A percentile compares a stretch with the other conserved stretches of the same genome.
phyloP scores from a whole-genome alignment of 1,284 basidiomycete species.

The Cutaneotrichosporon sp. region DNA sequence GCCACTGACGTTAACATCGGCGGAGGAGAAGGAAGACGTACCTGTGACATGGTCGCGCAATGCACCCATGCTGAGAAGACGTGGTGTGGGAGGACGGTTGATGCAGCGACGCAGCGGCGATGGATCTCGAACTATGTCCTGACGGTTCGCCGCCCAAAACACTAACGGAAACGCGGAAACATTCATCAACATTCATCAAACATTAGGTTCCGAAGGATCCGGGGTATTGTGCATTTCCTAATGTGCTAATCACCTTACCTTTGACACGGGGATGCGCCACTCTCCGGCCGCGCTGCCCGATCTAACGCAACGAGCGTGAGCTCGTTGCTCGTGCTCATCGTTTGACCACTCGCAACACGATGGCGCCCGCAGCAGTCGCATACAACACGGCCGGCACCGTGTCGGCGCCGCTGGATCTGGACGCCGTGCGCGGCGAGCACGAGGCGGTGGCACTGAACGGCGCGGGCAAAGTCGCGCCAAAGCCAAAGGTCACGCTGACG shows the following conservation, averaged over 20 bases:
- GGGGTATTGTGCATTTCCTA: neutral
- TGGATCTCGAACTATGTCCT: too few relatives aligned
- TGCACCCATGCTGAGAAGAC: conserved; percentile 10
- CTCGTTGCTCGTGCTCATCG: too few relatives aligned
- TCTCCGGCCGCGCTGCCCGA: neutral
- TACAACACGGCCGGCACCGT: conserved; percentile 43
- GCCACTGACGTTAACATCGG: conserved; percentile 5
- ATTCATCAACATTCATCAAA: too few relatives aligned
- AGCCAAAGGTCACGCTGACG: conserved; percentile 46
- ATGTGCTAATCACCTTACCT: neutral
- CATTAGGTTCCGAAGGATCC: too few relatives aligned
- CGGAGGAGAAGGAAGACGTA: neutral
- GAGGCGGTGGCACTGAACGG: conserved; percentile 27
- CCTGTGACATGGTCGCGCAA: conserved; percentile 12
- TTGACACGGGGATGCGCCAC: neutral
- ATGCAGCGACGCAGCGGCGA: too few relatives aligned
- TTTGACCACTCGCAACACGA: neutral
- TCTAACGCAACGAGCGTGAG: too few relatives aligned
- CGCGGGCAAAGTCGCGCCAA: conserved; percentile 31
- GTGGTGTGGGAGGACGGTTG: neutral
- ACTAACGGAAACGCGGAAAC: too few relatives aligned
- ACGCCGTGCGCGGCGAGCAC: conserved; percentile 35
- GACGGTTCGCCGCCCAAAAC: neutral
- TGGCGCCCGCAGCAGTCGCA: conserved; percentile 6
- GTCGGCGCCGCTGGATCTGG: conserved; percentile 39